Conservation (phyloP, 1,284 basidiomycete genomes). For the Malassezia vespertilionis region DNA sequence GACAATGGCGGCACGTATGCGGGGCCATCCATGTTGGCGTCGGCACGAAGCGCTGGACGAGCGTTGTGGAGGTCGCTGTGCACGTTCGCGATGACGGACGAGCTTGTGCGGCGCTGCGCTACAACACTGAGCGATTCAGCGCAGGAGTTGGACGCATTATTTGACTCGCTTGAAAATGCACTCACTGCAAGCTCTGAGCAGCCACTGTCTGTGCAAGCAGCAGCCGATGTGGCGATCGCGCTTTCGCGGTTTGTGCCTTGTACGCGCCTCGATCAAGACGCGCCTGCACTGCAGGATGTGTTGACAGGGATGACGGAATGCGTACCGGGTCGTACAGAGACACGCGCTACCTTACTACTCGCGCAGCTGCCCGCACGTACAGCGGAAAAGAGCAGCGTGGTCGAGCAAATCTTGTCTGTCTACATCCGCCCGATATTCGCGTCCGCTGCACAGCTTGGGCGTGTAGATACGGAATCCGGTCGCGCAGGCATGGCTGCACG, state of each 20-base stretch:
- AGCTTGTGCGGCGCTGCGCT: no score
- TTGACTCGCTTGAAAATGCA: not conserved
- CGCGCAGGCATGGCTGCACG: no score
- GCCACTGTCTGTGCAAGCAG: no score
- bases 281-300: no score
- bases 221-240: not conserved
- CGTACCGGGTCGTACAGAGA: not conserved
- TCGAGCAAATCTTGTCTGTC: not conserved
- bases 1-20: slow-evolving; percentile 7
- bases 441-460: not conserved
- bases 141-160: not conserved
- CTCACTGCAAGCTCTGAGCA: not conserved
- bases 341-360: not conserved
- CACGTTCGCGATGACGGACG: no score
- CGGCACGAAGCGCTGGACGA: no score
- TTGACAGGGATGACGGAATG: no score
- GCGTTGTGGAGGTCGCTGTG: not conserved
- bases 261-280: no score
- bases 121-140: not conserved
- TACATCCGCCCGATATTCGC: slow-evolving; percentile 12
- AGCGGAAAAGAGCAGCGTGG: no score
- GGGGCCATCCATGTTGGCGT: no score
- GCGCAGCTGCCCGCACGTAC: not conserved
- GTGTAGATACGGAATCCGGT: not conserved
- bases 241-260: slow-evolving; percentile 2